Percentiles rank a stretch among this genome's conserved stretches.
Conservation (phyloP, 768 basidiomycete genomes). For the Xerocomellus amylosporus region DNA sequence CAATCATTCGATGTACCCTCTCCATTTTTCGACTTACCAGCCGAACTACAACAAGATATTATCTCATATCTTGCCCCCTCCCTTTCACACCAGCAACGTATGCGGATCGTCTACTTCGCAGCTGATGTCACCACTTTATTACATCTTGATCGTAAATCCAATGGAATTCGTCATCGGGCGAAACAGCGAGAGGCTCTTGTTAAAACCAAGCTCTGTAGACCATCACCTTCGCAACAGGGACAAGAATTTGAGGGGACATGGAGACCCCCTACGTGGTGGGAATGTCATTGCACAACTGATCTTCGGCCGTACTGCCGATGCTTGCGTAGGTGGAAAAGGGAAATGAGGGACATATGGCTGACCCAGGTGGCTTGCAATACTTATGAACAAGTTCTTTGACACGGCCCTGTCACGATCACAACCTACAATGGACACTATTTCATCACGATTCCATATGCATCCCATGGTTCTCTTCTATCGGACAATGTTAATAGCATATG, state of each 20-base stretch:
- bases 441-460: not conserved
- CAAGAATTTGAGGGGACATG: constrained; percentile 32
- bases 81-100: constrained; percentile 53
- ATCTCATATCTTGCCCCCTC: constrained; percentile 56
- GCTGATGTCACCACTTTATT: constrained; percentile 47
- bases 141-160: constrained; percentile 24
- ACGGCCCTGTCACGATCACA: not conserved
- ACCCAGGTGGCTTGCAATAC: constrained; percentile 43
- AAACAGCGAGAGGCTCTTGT: constrained; percentile 4
- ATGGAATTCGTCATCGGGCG: constrained; percentile 2
- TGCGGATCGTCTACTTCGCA: constrained; percentile 53
- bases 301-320: constrained; percentile 25
- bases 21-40: constrained; percentile 46
- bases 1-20: constrained; percentile 6
- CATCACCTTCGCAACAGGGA: constrained; percentile 3
- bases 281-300: constrained; percentile 27
- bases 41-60: constrained; percentile 56
- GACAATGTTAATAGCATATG: constrained; percentile 3
- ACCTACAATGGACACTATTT: constrained; percentile 5
- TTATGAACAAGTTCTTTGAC: constrained; percentile 36
- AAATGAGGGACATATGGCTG: constrained; percentile 48
- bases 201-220: constrained; percentile 7
- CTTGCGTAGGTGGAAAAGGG: constrained; percentile 37
- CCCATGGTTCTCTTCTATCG: not conserved
- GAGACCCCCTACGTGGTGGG: constrained; percentile 36